Percentiles rank a stretch among this genome's conserved stretches.
These are phyloP conservation scores for Calendula officinalis DNA, from an alignment of 129 eudicot species.

Conservation along the genomic window DNA sequence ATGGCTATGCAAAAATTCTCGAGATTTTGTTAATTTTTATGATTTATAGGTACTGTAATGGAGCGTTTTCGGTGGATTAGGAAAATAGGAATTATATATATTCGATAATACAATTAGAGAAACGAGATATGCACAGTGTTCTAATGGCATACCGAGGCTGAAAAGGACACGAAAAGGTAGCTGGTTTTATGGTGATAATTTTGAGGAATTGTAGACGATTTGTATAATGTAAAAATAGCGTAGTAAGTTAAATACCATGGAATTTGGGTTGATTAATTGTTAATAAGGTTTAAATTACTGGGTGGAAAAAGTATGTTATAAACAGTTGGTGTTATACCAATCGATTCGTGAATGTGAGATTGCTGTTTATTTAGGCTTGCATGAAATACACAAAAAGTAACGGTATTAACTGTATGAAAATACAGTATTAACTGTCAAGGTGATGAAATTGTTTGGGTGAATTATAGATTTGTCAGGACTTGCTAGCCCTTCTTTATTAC, in stretches of 20 bases:
- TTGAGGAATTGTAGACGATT: background rate
- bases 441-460: no score
- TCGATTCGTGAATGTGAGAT: background rate
- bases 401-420: no score
- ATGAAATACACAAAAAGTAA: no score
- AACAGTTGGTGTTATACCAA: background rate
- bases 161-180: conserved; percentile 1
- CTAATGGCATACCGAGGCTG: conserved; percentile 10
- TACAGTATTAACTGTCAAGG: no score
- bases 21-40: conserved; percentile 13
- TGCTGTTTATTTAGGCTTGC: background rate
- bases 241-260: conserved; percentile 1
- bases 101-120: background rate
- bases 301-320: background rate
- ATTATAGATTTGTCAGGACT: no score
- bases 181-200: conserved; percentile 1
- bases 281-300: background rate
- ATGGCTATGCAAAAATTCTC: background rate
- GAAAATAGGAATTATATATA: conserved; percentile 7
- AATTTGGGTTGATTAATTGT: conserved; percentile 15
- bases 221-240: conserved; percentile 5
- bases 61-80: conserved; percentile 62
- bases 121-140: conserved; percentile 1
- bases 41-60: conserved; percentile 64
- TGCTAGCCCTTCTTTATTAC: no score